A percentile compares a stretch with the other conserved stretches of the same genome.
Evolutionary conservation across 2,329 filamentous ascomycete species (phyloP).

Genomic region (Aspergillus sp.): DNA sequence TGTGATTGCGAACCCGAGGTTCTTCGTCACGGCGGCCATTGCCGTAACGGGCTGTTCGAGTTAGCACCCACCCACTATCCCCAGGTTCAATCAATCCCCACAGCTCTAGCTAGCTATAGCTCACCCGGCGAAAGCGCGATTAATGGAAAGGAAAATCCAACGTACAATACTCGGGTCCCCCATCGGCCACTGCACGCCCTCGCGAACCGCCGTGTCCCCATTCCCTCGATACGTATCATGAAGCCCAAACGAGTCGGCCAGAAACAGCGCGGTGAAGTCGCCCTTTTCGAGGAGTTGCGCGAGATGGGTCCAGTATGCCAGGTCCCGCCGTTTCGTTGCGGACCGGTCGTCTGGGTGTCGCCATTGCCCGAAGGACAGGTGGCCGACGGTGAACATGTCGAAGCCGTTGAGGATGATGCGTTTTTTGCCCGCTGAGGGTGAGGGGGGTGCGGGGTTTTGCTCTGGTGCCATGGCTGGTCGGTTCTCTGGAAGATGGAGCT

Average conservation of each 20-base stretch:
- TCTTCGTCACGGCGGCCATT: slow-evolving; percentile 50
- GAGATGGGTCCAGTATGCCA: slow-evolving; percentile 51
- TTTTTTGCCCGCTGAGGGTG: slow-evolving; percentile 23
- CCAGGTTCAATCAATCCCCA: slow-evolving; percentile 16
- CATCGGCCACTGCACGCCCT: slow-evolving; percentile 36
- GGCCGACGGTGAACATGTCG: slow-evolving; percentile 48
- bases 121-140: background rate
- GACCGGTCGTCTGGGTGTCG: slow-evolving; percentile 34
- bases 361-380: slow-evolving; percentile 45
- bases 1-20: slow-evolving; percentile 54
- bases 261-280: slow-evolving; percentile 53
- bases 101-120: no score
- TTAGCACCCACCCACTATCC: slow-evolving; percentile 26
- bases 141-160: background rate
- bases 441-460: no score
- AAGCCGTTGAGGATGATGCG: slow-evolving; percentile 50
- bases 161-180: slow-evolving; percentile 4
- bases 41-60: slow-evolving; percentile 42
- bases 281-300: slow-evolving; percentile 50
- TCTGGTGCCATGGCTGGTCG: no score
- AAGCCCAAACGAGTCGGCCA: slow-evolving; percentile 51
- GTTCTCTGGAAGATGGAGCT: no score
- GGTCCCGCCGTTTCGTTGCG: slow-evolving; percentile 38
- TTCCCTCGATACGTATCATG: slow-evolving; percentile 49
- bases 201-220: slow-evolving; percentile 13